Evolutionary conservation across 768 basidiomycete species (phyloP).

Genomic region (Dictyophora rubrovolvata): DNA sequence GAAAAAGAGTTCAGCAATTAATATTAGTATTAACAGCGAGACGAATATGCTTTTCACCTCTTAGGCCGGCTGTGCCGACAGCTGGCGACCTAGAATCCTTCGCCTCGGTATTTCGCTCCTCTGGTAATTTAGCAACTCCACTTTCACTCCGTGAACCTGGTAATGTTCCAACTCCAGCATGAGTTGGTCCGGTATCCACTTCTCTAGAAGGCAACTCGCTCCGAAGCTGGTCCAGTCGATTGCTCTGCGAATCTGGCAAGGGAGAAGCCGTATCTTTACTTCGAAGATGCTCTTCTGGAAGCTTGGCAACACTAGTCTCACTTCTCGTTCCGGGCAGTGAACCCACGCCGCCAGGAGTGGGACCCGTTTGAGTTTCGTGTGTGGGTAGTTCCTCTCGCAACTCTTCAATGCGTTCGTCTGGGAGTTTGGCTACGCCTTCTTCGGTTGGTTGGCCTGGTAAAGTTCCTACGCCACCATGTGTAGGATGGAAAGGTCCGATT

Average conservation of each 20-base stretch:
- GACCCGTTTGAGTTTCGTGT: neutral
- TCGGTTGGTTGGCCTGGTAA: constrained; percentile 38
- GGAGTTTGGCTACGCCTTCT: constrained; percentile 35
- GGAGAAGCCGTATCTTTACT: neutral
- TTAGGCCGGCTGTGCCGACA: no score
- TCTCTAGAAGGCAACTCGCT: neutral
- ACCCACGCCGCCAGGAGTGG: constrained; percentile 12
- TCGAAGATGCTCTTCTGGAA: constrained; percentile 36
- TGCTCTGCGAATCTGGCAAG: constrained; percentile 26
- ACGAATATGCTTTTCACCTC: neutral
- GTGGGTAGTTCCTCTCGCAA: neutral
- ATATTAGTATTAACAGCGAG: neutral
- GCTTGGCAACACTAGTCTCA: constrained; percentile 36
- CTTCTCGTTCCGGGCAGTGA: constrained; percentile 36
- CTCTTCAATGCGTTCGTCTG: constrained; percentile 30
- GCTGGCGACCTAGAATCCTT: neutral
- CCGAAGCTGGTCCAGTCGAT: neutral
- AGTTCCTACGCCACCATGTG: constrained; percentile 33
- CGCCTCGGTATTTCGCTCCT: constrained; percentile 24
- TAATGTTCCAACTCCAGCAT: constrained; percentile 24
- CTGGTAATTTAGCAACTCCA: constrained; percentile 39
- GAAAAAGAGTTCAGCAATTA: no score
- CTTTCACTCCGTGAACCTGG: constrained; percentile 36
- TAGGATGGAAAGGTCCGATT: neutral
- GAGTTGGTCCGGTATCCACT: neutral